These are phyloP conservation scores for Carex arenaria DNA, from an alignment of 202 grass and related monocot species.

Conservation along the genomic window DNA sequence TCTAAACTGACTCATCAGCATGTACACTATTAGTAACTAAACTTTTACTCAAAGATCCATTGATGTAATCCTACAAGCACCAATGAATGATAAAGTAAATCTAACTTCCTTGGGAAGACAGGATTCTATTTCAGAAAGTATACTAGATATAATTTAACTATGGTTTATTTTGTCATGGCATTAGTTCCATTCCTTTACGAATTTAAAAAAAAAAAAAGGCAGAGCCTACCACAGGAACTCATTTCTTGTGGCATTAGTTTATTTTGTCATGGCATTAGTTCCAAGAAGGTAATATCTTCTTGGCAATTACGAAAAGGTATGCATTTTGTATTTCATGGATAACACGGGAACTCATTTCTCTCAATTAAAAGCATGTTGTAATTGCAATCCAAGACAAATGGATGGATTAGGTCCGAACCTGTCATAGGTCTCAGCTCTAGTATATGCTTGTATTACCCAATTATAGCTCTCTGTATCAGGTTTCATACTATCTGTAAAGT, in stretches of 20 bases:
- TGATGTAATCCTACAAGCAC: background rate
- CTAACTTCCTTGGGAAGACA: background rate
- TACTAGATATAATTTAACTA: background rate
- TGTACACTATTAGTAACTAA: too few relatives aligned
- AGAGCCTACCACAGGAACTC: too few relatives aligned
- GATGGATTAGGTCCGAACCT: conserved; percentile 41
- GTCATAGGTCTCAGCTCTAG: conserved; percentile 82
- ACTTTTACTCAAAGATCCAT: background rate
- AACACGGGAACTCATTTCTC: background rate
- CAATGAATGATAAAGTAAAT: background rate
- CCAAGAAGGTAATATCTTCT: background rate
- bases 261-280: too few relatives aligned
- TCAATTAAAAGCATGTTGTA: background rate
- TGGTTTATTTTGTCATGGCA: background rate
- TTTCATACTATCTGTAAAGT: conserved; percentile 84
- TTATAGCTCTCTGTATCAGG: conserved; percentile 93
- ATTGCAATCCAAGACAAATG: background rate
- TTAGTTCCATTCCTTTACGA: background rate
- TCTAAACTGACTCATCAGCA: too few relatives aligned
- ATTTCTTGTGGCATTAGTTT: too few relatives aligned
- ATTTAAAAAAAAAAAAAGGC: background rate
- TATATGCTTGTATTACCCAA: conserved; percentile 97
- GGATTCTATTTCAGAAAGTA: background rate
- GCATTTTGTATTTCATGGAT: background rate
- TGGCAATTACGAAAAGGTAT: background rate